phyloP scores from a whole-genome alignment of 164 flowering plant species.

The Tetrastigma voinierianum region DNA sequence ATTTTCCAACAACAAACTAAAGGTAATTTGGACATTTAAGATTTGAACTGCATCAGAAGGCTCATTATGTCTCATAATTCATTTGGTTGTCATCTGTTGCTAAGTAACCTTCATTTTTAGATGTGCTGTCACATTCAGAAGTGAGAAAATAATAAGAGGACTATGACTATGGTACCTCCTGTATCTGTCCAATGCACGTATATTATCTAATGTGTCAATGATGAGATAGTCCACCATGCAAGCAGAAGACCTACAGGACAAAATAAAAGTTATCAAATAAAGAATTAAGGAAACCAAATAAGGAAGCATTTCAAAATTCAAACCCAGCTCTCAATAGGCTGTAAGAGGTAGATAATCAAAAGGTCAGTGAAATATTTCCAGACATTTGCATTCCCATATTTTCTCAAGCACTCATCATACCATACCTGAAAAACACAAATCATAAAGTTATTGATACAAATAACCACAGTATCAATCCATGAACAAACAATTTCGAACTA shows the following conservation, averaged over 20 bases:
- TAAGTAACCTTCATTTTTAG: too few species aligned
- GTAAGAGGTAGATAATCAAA: constrained; percentile 79
- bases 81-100: too few species aligned
- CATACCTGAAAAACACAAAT: constrained; percentile 45
- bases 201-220: constrained; percentile 77
- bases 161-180: constrained; percentile 52
- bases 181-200: constrained; percentile 77
- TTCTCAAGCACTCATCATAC: constrained; percentile 74
- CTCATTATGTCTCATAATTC: too few species aligned
- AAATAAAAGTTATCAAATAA: not conserved
- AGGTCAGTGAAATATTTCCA: constrained; percentile 88
- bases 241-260: constrained; percentile 55
- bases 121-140: too few species aligned
- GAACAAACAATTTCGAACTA: too few species aligned
- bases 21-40: too few species aligned
- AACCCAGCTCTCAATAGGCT: constrained; percentile 90
- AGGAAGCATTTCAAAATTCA: constrained; percentile 6
- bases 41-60: too few species aligned
- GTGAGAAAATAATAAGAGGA: not conserved
- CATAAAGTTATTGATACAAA: not conserved
- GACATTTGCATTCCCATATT: constrained; percentile 90
- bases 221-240: constrained; percentile 92
- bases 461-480: not conserved
- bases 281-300: not conserved
- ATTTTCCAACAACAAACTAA: too few species aligned